phyloP scores from a whole-genome alignment of 2,329 filamentous ascomycete species.

The Colletotrichum navitas region DNA sequence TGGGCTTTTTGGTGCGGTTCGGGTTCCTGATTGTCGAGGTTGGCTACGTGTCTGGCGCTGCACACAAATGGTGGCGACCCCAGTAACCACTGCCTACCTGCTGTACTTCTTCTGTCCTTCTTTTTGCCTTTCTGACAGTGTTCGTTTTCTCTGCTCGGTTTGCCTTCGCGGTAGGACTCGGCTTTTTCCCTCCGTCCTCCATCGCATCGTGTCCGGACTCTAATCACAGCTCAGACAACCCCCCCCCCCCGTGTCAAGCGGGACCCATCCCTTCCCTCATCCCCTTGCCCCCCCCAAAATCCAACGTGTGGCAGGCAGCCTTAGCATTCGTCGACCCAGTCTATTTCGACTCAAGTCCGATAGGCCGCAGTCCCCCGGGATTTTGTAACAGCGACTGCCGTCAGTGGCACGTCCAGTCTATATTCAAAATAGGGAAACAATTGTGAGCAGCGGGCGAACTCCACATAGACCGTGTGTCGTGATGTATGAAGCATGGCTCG shows the following conservation, averaged over 20 bases:
- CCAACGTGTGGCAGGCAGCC: slow-evolving; percentile 16
- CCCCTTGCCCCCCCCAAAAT: background rate
- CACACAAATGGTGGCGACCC: slow-evolving; percentile 21
- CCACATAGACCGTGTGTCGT: slow-evolving; percentile 23
- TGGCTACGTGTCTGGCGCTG: slow-evolving; percentile 22
- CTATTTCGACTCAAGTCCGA: slow-evolving; percentile 11
- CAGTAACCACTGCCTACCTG: background rate
- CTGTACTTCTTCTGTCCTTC: slow-evolving; percentile 9
- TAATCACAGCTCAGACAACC: slow-evolving; percentile 17
- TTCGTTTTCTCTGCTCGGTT: background rate
- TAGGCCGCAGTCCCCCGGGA: slow-evolving; percentile 15
- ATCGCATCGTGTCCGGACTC: slow-evolving; percentile 17
- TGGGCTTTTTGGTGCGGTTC: slow-evolving; percentile 22
- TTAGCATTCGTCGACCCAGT: slow-evolving; percentile 13
- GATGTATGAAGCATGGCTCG: slow-evolving; percentile 40
- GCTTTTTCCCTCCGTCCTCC: slow-evolving; percentile 1
- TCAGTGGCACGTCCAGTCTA: slow-evolving; percentile 13
- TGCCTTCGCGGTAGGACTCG: background rate
- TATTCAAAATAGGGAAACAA: slow-evolving; percentile 9
- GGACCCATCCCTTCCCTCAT: slow-evolving; percentile 10
- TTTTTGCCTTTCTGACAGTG: slow-evolving; percentile 1
- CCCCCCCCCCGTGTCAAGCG: slow-evolving; percentile 3
- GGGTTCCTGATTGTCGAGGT: slow-evolving; percentile 35
- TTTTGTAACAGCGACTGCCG: slow-evolving; percentile 17
- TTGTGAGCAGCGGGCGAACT: slow-evolving; percentile 24